These are phyloP conservation scores for Rutstroemia sp. DNA, from an alignment of 2,329 filamentous ascomycete species.

Conservation along the genomic window DNA sequence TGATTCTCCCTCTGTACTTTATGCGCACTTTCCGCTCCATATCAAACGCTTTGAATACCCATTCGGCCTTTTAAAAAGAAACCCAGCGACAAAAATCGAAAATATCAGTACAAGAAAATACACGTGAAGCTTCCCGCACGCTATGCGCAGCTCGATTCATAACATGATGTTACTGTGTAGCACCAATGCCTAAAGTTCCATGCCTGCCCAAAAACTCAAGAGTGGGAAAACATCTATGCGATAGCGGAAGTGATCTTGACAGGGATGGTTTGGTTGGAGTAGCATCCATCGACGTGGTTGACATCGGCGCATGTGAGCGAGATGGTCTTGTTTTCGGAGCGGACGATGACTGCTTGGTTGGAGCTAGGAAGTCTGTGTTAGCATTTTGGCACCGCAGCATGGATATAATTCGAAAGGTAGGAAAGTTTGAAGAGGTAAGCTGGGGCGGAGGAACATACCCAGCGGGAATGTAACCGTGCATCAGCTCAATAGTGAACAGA, in stretches of 20 bases:
- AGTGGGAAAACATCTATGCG: background rate
- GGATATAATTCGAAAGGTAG: background rate
- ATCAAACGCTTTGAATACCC: too few species aligned
- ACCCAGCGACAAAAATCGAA: too few species aligned
- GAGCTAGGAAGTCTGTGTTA: background rate
- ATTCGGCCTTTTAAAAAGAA: too few species aligned
- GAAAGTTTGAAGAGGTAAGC: background rate
- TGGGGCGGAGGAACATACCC: constrained; percentile 11
- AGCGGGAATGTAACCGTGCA: constrained; percentile 20
- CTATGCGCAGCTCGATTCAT: too few species aligned
- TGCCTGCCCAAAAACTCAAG: too few species aligned
- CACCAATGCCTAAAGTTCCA: too few species aligned
- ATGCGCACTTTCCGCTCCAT: too few species aligned
- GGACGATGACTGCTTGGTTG: background rate
- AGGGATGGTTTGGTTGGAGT: constrained; percentile 3
- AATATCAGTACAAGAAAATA: too few species aligned
- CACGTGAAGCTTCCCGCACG: too few species aligned
- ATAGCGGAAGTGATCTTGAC: background rate
- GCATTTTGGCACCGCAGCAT: background rate
- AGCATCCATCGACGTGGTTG: constrained; percentile 7
- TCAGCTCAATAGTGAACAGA: constrained; percentile 18
- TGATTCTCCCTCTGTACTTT: too few species aligned
- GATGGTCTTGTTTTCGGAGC: background rate
- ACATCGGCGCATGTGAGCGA: constrained; percentile 6
- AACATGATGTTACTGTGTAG: too few species aligned